Evolutionary conservation across 257 asterid species (phyloP).

Genomic region (Cinchona pubescens): DNA sequence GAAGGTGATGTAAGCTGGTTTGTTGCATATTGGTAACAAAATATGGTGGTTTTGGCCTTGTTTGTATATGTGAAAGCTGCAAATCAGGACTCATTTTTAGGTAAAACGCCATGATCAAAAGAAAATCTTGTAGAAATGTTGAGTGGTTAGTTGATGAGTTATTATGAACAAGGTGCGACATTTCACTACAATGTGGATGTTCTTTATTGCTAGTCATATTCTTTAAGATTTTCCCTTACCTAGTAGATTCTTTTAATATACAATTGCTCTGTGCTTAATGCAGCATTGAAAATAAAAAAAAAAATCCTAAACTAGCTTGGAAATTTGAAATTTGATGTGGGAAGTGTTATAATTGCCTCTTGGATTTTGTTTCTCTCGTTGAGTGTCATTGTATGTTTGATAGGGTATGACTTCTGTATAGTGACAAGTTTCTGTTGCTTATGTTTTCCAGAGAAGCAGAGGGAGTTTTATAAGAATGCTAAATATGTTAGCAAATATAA

Average conservation of each 20-base stretch:
- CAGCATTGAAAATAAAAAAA: too few species aligned
- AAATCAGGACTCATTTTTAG: not conserved
- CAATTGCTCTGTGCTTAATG: too few species aligned
- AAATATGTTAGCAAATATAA: conserved; percentile 62
- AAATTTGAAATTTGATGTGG: not conserved
- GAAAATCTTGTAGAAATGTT: too few species aligned
- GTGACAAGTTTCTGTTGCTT: not conserved
- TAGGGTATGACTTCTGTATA: not conserved
- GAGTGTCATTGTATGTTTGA: not conserved
- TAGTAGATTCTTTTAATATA: too few species aligned
- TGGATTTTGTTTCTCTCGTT: not conserved
- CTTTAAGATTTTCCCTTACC: not conserved
- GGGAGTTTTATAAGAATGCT: conserved; percentile 87
- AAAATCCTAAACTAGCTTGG: not conserved
- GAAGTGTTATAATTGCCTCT: not conserved
- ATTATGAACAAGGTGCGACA: not conserved
- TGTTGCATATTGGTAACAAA: not conserved
- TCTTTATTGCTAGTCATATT: not conserved
- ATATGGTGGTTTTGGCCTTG: not conserved
- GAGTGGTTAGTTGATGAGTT: not conserved
- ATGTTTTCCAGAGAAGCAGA: conserved; percentile 63
- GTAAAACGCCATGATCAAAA: not conserved
- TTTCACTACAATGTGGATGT: not conserved
- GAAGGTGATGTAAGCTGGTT: not conserved
- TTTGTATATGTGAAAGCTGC: not conserved